phyloP scores from a whole-genome alignment of 139 green algal species.

The Pedinophyceae sp. region DNA sequence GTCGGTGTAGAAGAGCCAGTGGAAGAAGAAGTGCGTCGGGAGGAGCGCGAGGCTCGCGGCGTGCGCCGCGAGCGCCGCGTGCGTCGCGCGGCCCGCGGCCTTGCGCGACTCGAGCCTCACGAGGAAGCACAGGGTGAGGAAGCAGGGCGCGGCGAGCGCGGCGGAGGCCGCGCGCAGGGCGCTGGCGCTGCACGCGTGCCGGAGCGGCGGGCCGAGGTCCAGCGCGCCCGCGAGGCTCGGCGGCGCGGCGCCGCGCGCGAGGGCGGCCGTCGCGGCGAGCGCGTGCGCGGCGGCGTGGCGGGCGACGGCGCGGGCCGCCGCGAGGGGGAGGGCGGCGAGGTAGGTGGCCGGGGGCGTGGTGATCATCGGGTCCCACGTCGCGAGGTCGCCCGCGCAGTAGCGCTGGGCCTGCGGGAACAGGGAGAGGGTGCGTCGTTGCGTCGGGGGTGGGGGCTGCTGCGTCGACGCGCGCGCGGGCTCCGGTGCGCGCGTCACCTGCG shows the following conservation, averaged over 20 bases:
- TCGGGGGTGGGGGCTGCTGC: too few species aligned
- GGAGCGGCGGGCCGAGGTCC: neutral
- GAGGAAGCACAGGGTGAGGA: constrained; percentile 14
- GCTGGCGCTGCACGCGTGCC: constrained; percentile 24
- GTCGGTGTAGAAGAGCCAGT: constrained; percentile 86
- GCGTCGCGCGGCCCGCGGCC: constrained; percentile 9
- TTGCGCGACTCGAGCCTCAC: constrained; percentile 1
- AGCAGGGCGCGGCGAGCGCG: constrained; percentile 22
- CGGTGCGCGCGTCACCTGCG: too few species aligned
- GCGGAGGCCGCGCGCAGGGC: constrained; percentile 45
- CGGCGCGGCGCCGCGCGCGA: constrained; percentile 1
- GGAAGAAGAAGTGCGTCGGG: constrained; percentile 77
- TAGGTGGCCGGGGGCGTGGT: constrained; percentile 89
- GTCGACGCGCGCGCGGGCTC: too few species aligned
- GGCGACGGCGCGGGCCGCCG: neutral
- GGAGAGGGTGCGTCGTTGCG: too few species aligned
- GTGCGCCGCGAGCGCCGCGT: constrained; percentile 5
- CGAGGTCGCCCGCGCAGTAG: constrained; percentile 59
- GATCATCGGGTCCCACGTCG: constrained; percentile 78
- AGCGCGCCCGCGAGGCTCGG: neutral
- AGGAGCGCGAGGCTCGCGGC: constrained; percentile 23
- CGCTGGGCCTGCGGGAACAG: too few species aligned
- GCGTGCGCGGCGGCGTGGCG: neutral
- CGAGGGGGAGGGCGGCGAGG: constrained; percentile 23
- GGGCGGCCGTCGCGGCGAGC: neutral